Conservation (phyloP, 768 basidiomycete genomes). For the Amanita exitialis region DNA sequence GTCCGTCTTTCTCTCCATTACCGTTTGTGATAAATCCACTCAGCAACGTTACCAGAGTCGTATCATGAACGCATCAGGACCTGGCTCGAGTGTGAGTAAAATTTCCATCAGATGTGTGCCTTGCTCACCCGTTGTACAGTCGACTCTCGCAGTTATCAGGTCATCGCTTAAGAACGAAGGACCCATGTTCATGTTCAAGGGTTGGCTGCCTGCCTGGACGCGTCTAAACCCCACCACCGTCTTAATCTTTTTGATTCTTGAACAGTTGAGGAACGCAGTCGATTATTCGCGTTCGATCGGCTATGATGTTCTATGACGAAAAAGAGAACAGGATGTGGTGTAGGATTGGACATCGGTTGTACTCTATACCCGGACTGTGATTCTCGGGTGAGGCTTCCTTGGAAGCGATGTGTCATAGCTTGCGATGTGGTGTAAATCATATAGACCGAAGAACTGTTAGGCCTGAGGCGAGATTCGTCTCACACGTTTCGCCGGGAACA, state of each 20-base stretch:
- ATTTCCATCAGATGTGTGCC: background rate
- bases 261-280: constrained; percentile 67
- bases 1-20: constrained; percentile 17
- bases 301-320: constrained; percentile 16
- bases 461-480: no score
- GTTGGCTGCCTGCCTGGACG: constrained; percentile 84
- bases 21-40: background rate
- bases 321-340: background rate
- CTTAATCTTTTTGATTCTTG: constrained; percentile 77
- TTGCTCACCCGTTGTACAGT: constrained; percentile 24
- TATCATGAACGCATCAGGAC: constrained; percentile 84
- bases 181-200: constrained; percentile 87
- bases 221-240: constrained; percentile 83
- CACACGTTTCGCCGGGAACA: no score
- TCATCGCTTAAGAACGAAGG: constrained; percentile 65
- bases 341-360: no score
- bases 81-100: constrained; percentile 58
- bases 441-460: no score
- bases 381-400: no score
- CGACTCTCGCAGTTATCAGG: constrained; percentile 61
- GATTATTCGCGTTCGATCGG: constrained; percentile 46
- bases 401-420: no score
- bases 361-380: background rate
- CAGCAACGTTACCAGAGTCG: constrained; percentile 38
- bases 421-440: no score